These are phyloP conservation scores for Amanita inopinata DNA, from an alignment of 768 basidiomycete species.

Conservation along the genomic window DNA sequence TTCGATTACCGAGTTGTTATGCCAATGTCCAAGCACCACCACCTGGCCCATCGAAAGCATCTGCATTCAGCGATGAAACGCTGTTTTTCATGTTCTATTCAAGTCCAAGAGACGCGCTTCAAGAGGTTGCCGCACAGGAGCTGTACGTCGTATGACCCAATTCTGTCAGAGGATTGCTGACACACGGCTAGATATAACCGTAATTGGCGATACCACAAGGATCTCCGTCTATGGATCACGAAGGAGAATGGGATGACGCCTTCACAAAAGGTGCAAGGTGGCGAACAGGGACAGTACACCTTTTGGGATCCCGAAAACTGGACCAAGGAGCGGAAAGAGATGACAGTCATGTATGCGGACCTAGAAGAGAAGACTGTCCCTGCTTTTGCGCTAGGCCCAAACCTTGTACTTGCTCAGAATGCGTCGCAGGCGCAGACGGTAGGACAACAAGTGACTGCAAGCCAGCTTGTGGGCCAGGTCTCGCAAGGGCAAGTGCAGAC, in stretches of 20 bases:
- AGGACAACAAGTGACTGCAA: constrained; percentile 17
- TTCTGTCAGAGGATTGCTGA: constrained; percentile 6
- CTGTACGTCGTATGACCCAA: constrained; percentile 44
- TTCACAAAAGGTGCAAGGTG: constrained; percentile 67
- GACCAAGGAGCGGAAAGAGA: constrained; percentile 69
- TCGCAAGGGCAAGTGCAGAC: constrained; percentile 30
- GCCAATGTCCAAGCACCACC: constrained; percentile 79
- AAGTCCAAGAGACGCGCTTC: constrained; percentile 81
- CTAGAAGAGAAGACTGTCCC: constrained; percentile 65
- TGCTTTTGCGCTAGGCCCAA: constrained; percentile 45
- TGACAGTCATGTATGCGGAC: constrained; percentile 66
- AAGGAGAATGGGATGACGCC: constrained; percentile 77
- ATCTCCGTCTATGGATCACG: constrained; percentile 74
- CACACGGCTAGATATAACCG: constrained; percentile 62
- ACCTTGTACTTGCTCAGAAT: constrained; percentile 32
- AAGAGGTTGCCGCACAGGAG: constrained; percentile 93
- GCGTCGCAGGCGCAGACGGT: constrained; percentile 11
- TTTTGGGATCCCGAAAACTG: constrained; percentile 82
- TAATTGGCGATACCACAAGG: constrained; percentile 96
- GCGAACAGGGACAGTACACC: constrained; percentile 84
- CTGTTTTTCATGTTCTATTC: constrained; percentile 98
- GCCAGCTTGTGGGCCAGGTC: constrained; percentile 15
- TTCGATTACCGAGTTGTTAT: constrained; percentile 84
- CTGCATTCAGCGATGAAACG: constrained; percentile 89
- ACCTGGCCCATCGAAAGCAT: constrained; percentile 71